Evolutionary conservation across 257 asterid species (phyloP).

Genomic region (Plectranthus barbatus): DNA sequence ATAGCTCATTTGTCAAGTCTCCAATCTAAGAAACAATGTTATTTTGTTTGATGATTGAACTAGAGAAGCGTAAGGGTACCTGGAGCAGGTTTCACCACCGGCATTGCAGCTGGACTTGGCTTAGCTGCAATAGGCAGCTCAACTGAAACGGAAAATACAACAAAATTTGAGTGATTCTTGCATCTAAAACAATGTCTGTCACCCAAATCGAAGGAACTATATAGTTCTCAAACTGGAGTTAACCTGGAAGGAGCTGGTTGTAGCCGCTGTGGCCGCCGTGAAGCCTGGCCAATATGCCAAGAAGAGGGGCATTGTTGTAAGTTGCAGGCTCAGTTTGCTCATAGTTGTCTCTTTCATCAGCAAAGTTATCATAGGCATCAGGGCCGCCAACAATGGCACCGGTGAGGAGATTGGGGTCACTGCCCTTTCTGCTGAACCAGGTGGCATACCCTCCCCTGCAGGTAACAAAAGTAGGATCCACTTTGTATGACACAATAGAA

Average conservation of each 20-base stretch:
- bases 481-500: conserved; percentile 80
- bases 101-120: conserved; percentile 36
- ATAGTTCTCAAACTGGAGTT: not conserved
- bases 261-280: conserved; percentile 63
- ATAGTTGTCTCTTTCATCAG: conserved; percentile 85
- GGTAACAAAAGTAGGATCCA: conserved; percentile 54
- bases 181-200: not conserved
- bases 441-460: conserved; percentile 98
- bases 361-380: conserved; percentile 96
- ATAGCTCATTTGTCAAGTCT: not conserved
- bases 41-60: not conserved
- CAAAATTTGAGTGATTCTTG: not conserved
- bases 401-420: conserved; percentile 78
- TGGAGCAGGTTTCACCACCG: conserved; percentile 41
- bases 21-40: not conserved
- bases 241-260: conserved; percentile 92
- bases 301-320: conserved; percentile 83
- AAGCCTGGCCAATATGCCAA: conserved; percentile 81
- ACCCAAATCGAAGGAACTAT: not conserved
- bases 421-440: conserved; percentile 71
- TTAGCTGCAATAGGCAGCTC: conserved; percentile 33
- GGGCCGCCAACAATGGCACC: conserved; percentile 99
- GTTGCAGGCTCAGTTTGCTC: conserved; percentile 99
- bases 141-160: conserved; percentile 23
- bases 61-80: conserved; percentile 31